These are phyloP conservation scores for Zostera marina DNA, from an alignment of 116 monocot species.

Conservation along the genomic window DNA sequence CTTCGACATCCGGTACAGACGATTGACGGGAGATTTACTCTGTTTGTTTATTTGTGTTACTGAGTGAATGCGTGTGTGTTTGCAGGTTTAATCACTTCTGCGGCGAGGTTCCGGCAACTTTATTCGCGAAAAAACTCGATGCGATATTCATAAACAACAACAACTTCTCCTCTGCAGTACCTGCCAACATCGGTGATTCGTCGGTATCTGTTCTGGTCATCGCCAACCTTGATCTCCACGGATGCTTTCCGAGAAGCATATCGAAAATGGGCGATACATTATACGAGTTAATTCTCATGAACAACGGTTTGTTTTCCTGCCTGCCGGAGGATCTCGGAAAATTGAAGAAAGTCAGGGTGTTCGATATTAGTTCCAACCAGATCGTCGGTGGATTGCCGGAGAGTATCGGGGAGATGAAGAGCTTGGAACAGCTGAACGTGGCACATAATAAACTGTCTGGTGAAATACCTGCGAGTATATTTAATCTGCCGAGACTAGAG, in stretches of 20 bases:
- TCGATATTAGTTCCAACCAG: constrained; percentile 57
- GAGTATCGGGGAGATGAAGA: constrained; percentile 37
- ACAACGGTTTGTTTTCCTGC: constrained; percentile 31
- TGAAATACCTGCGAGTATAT: constrained; percentile 43
- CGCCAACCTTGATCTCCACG: constrained; percentile 31
- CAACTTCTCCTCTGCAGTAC: constrained; percentile 35
- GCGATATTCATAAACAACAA: constrained; percentile 78
- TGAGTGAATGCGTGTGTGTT: not conserved
- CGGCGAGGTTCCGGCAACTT: constrained; percentile 24
- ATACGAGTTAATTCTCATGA: constrained; percentile 35
- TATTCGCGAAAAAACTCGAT: constrained; percentile 17
- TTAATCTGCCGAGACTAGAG: constrained; percentile 43
- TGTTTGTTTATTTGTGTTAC: not conserved
- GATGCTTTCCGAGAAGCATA: constrained; percentile 45
- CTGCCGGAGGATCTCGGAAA: constrained; percentile 55
- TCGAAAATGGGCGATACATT: constrained; percentile 33
- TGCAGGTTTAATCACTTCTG: constrained; percentile 9
- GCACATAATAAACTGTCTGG: constrained; percentile 56
- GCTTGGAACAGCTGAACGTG: constrained; percentile 56
- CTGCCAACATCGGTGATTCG: constrained; percentile 42
- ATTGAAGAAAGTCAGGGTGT: constrained; percentile 41
- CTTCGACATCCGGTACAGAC: constrained; percentile 36
- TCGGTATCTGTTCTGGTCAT: constrained; percentile 46
- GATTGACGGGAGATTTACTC: constrained; percentile 12
- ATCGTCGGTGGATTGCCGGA: constrained; percentile 49